Evolutionary conservation across 2,329 filamentous ascomycete species (phyloP), one percentile per base, ranked within the genome.

Genomic region (Fusarium ambrosium): DNA sequence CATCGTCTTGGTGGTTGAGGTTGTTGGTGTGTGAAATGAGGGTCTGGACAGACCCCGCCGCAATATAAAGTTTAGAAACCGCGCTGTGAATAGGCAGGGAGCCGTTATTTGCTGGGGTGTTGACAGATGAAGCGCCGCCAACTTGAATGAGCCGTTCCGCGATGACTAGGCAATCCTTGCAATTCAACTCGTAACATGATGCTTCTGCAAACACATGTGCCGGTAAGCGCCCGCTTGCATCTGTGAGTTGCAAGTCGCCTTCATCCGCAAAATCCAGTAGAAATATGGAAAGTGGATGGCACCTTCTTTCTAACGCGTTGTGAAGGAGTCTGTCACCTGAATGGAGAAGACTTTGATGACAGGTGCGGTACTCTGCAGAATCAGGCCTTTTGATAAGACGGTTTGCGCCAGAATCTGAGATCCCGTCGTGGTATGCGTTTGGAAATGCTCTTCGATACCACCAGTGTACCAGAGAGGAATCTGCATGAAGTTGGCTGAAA

Each of bases 81-180:
- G 32, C 32, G 4, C 10, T 34, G 11, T 34, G 32, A 5, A 34
- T 34, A 13, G 32, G 32, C 11, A 34, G 32, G 32, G 29, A 32
- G 6, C 4, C 22, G 4, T 4, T 0, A 0, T 1, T 0, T 8
- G 20, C 1, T 1, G 36, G 0, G 6, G 2, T 13, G 20, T 67
- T 67, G 0, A 32, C n/a, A 5, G 36, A 24, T 14, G 0, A 41
- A 20, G 2, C 24, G 11, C 18, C 9, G 4, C 24, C 55, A 1
- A n/a, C 3, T 22, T 45, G 41, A 24, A 62, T 11, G 16, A 69
- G 2, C 3, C 55, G 43, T 1, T 2, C 2, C 4, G 13, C 0
- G 8, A 69, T 18, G 34, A 14, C 7, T 4, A 3, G 5, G 6
- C 34, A 55, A 1, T 14, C 39, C 20, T 20, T 5, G 18, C 61